Base-by-base conservation (phyloP, 2,329 filamentous ascomycete genomes). In the Colletotrichum nymphaeae region DNA sequence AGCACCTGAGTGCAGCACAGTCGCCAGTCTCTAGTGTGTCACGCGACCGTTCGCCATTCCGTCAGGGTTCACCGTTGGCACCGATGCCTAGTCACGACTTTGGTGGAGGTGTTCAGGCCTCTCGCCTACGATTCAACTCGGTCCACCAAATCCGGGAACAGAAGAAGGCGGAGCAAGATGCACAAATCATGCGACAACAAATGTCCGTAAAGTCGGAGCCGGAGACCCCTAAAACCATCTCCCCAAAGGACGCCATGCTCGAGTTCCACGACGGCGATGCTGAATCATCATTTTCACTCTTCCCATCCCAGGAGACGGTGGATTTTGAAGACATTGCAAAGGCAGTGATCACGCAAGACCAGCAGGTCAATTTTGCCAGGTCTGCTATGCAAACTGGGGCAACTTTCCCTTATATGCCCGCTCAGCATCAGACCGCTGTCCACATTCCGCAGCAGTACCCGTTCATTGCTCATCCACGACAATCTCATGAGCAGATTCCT, bases 241-340 rank as follows among this genome's bases (percentile, higher is more conserved):
- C 96, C 1, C 97, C 96, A 28, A 97, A 97, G 84, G 96, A 98
- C 78, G 94, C 95, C 1, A 84, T 97, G 73, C 84, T 98, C 63
- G 95, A 98, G 73, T 98, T 95, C 80, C 90, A 93, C 74, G 94
- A 97, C 52, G 83, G 87, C 0, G 93, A 95, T 3, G 91, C 93
- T 22, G 92, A 93, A 60, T 84, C 89, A 5, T 91, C 91, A 72
- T 91, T 93, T 77, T 91, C 94, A 14, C 84, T 98, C 24, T 97
- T 98, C 79, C 90, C 93, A 4, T 86, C 89, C 1, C 86, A 89
- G 67, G 86, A 90, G 55, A 81, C 86, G 58, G 84, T 78, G 24
- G 79, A 80, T 5, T 89, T 87, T 53, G 83, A 84, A 1, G 79
- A 83, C 8, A 77, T 86, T 22, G 76, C 78, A 67, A 87, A 75